Conservation (phyloP, 164 flowering plant species). For the Malania oleifera region DNA sequence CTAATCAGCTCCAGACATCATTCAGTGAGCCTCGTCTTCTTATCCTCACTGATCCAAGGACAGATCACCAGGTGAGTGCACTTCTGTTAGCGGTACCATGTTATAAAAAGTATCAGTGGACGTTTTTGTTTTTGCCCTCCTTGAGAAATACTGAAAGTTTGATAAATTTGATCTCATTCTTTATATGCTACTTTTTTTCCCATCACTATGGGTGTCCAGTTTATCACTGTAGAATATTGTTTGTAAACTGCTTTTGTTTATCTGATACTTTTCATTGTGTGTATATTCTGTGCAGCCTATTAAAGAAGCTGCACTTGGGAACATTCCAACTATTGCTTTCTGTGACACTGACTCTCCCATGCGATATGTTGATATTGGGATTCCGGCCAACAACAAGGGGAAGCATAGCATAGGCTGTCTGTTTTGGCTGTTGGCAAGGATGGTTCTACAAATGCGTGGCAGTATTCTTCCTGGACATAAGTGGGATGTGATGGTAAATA, state of each 20-base stretch:
- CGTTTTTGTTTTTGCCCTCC: too few relatives aligned
- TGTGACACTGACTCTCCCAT: constrained; percentile 90
- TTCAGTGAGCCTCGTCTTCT: constrained; percentile 78
- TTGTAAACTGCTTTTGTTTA: too few relatives aligned
- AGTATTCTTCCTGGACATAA: constrained; percentile 63
- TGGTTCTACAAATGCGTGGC: constrained; percentile 89
- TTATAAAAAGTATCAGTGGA: too few relatives aligned
- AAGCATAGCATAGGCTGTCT: constrained; percentile 84
- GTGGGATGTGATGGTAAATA: constrained; percentile 65
- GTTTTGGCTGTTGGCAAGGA: constrained; percentile 83
- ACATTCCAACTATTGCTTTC: constrained; percentile 86
- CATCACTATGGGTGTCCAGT: too few relatives aligned
- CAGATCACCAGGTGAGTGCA: constrained; percentile 51
- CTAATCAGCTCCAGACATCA: constrained; percentile 81
- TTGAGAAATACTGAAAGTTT: too few relatives aligned
- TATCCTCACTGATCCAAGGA: constrained; percentile 84
- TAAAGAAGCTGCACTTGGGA: constrained; percentile 79
- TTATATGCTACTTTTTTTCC: too few relatives aligned
- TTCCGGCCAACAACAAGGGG: constrained; percentile 92
- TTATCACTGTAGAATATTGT: too few relatives aligned
- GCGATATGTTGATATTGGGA: constrained; percentile 80
- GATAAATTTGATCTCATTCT: too few relatives aligned
- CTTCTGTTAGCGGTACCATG: too few relatives aligned
- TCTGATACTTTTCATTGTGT: too few relatives aligned
- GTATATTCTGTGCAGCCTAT: constrained; percentile 51